These are phyloP conservation scores for Hypoxylon perforatum DNA, from an alignment of 495 filamentous ascomycete genomes.

Conservation along the genomic window DNA sequence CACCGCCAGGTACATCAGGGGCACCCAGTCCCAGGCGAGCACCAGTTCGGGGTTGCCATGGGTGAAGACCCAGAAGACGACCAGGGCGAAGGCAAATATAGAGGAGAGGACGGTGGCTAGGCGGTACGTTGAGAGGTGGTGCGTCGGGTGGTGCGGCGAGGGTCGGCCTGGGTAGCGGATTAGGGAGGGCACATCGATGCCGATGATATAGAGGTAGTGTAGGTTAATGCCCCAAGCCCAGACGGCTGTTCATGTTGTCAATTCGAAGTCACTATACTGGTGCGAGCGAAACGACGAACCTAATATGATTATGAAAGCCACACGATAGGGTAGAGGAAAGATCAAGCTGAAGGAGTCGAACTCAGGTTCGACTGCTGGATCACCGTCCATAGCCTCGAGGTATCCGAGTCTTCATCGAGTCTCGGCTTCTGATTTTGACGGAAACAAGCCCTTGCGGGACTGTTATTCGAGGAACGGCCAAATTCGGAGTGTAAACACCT, in stretches of 20 bases:
- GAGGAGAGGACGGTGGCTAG: constrained; percentile 79
- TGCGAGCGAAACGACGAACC: constrained; percentile 62
- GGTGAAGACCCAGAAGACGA: constrained; percentile 85
- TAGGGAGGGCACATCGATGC: constrained; percentile 83
- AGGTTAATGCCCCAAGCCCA: constrained; percentile 93
- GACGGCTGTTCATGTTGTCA: constrained; percentile 67
- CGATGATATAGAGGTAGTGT: constrained; percentile 76
- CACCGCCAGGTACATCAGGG: constrained; percentile 79
- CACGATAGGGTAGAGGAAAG: constrained; percentile 86
- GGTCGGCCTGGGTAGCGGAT: constrained; percentile 80
- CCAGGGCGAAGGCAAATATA: constrained; percentile 73
- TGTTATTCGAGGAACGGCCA: not conserved
- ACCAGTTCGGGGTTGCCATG: constrained; percentile 73
- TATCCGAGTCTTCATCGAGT: constrained; percentile 29
- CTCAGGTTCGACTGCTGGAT: constrained; percentile 80
- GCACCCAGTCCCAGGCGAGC: constrained; percentile 79
- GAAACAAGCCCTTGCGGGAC: not conserved
- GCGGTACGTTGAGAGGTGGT: constrained; percentile 84
- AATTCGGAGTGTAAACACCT: constrained; percentile 1
- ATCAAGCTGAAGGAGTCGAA: constrained; percentile 86
- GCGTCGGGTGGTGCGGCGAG: constrained; percentile 71
- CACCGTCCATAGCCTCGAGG: constrained; percentile 75
- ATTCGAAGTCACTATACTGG: not conserved
- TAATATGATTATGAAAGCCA: constrained; percentile 80
- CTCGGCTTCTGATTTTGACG: not conserved